A percentile compares a stretch with the other conserved stretches of the same genome.
Evolutionary conservation across 129 eudicot genomes (phyloP).

Genomic region (Logfia minima): DNA sequence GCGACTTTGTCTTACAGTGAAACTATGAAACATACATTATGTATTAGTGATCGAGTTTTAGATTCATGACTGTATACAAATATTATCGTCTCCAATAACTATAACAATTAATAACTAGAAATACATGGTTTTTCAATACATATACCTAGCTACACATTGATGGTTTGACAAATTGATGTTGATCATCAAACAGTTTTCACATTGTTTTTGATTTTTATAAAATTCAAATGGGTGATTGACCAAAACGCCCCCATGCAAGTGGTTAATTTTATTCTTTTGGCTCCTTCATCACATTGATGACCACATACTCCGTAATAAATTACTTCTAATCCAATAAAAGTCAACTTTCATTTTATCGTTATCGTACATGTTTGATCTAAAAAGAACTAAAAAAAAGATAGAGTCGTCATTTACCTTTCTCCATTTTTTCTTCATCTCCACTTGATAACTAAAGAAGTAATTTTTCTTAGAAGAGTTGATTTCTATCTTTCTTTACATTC

Average conservation of each 20-base stretch:
- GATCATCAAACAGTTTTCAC: conserved; percentile 15
- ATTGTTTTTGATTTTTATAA: not conserved
- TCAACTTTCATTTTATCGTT: conserved; percentile 20
- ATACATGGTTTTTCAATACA: not conserved
- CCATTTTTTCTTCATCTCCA: not conserved
- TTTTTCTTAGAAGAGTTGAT: no score
- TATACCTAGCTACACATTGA: not conserved
- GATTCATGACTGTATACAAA: not conserved
- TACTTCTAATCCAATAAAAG: not conserved
- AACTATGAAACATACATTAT: not conserved
- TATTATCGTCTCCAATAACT: not conserved
- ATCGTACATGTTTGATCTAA: not conserved
- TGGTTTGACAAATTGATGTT: conserved; percentile 19
- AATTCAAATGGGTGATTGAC: not conserved
- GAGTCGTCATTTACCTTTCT: not conserved
- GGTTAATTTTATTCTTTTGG: not conserved
- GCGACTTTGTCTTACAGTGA: no score
- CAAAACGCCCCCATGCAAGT: conserved; percentile 5
- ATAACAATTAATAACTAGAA: not conserved
- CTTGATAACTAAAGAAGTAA: not conserved
- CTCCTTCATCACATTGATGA: conserved; percentile 1
- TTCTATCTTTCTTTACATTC: no score
- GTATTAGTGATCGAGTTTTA: not conserved
- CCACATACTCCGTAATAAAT: not conserved
- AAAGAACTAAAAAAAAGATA: not conserved